Evolutionary conservation across 1,284 basidiomycete species (phyloP), one percentile per base, ranked within the genome.

Genomic region (Ustilago trichophora): DNA sequence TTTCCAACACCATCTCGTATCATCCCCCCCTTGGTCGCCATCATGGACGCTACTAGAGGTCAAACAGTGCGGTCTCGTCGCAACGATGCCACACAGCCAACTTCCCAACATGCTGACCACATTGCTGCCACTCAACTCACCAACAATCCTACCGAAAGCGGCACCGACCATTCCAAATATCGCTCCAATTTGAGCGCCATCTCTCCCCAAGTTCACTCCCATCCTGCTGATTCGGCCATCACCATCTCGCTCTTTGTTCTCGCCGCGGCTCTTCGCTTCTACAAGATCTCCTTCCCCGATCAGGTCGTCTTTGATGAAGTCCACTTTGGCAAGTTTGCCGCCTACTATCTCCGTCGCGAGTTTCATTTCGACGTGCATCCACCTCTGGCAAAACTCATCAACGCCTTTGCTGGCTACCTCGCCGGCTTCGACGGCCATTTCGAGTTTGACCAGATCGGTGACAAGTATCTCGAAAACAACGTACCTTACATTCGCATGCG

Each of bases 301-400:
- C 67, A 81, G 50, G 80, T 81, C 26, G 78, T 81, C 6, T 81
- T 81, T 51, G 80, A 81, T 43, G 80, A 81, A 58, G 80, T 81
- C 24, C 80, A 81, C 59, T 81, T 81, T 59, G 80, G 80, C 56
- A 81, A 81, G 47, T 81, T 77, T 50, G 80, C 80, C 21, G 71
- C 78, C 12, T 79, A 78, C 71, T 81, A 81, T 31, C 56, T 80
- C 29, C 57, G 68, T 32, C 59, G 78, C 47, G 75, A 75, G 83
- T 99, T 96, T 84, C 98, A 98, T 84, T 99, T 99, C 85, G 96
- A 99, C 82, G 96, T 99, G 4, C 96, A 99, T 78, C 95, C 95
- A 33, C 95, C 95, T 13, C 88, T 78, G 15, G 80, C 78, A 13
- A 75, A 80, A 38, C 60, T 80, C 31, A 68, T 80, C 41, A 80